Evolutionary conservation across 148 eudicot genomes (phyloP).

Genomic region (Selenicereus undatus): DNA sequence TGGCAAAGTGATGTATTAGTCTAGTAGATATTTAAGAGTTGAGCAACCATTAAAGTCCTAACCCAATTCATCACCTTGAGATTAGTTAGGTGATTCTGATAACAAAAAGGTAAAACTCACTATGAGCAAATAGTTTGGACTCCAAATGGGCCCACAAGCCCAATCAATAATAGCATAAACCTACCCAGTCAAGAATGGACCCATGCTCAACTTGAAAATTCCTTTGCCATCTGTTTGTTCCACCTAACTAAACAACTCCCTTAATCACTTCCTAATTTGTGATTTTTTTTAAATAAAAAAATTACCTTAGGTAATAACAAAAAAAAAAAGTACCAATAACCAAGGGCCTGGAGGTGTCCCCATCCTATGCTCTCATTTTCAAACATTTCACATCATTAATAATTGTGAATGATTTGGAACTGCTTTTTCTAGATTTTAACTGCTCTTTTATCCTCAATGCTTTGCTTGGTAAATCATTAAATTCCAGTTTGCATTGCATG

Average conservation of each 20-base stretch:
- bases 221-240: neutral
- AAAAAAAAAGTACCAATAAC: too few relatives aligned
- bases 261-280: neutral
- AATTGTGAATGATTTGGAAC: too few relatives aligned
- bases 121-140: neutral
- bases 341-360: too few relatives aligned
- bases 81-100: neutral
- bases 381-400: too few relatives aligned
- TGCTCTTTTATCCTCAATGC: too few relatives aligned
- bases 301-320: too few relatives aligned
- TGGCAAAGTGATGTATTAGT: neutral
- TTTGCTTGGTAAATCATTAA: too few relatives aligned
- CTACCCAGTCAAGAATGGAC: neutral
- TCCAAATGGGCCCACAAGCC: neutral
- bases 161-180: neutral
- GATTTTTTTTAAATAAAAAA: too few relatives aligned
- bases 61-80: neutral
- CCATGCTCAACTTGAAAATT: neutral
- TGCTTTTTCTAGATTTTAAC: too few relatives aligned
- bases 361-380: too few relatives aligned
- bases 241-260: neutral
- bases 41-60: neutral
- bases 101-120: neutral
- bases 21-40: neutral
- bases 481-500: too few relatives aligned